These are phyloP conservation scores for Russula dissimulans DNA, from an alignment of 768 basidiomycete genomes.

Conservation along the genomic window DNA sequence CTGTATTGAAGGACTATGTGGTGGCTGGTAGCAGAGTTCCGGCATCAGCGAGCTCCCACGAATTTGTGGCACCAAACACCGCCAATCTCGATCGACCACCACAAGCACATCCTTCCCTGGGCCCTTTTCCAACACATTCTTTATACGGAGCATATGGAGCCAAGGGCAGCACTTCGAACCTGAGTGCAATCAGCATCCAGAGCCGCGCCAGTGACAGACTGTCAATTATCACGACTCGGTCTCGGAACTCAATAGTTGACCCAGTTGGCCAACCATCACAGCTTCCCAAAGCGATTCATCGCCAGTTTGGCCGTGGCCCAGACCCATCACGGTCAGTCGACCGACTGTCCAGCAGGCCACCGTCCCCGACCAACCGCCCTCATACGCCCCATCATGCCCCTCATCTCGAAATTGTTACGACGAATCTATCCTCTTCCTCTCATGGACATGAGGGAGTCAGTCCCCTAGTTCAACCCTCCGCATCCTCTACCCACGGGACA, in stretches of 20 bases:
- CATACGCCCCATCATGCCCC: not conserved
- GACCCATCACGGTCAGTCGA: not conserved
- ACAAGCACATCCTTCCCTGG: not conserved
- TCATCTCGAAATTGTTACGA: not conserved
- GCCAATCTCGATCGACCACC: too few species aligned
- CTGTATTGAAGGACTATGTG: not conserved
- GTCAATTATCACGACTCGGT: not conserved
- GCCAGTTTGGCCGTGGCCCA: constrained; percentile 4
- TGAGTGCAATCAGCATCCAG: not conserved
- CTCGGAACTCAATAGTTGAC: not conserved
- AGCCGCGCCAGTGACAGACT: constrained; percentile 6
- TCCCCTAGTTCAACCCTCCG: not conserved
- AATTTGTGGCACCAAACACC: too few species aligned
- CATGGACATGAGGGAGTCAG: not conserved
- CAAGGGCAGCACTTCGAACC: not conserved
- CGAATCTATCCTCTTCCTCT: not conserved
- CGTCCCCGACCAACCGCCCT: not conserved
- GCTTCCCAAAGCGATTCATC: not conserved
- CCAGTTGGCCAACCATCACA: not conserved
- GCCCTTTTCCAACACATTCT: not conserved
- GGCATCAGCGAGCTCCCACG: not conserved
- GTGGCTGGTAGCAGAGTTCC: not conserved
- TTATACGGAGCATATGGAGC: not conserved
- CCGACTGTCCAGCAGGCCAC: not conserved
- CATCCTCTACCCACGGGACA: not conserved